Evolutionary conservation across 1,284 basidiomycete genomes (phyloP), one percentile per base, ranked within the genome.

Genomic region (Moniliella sp.): DNA sequence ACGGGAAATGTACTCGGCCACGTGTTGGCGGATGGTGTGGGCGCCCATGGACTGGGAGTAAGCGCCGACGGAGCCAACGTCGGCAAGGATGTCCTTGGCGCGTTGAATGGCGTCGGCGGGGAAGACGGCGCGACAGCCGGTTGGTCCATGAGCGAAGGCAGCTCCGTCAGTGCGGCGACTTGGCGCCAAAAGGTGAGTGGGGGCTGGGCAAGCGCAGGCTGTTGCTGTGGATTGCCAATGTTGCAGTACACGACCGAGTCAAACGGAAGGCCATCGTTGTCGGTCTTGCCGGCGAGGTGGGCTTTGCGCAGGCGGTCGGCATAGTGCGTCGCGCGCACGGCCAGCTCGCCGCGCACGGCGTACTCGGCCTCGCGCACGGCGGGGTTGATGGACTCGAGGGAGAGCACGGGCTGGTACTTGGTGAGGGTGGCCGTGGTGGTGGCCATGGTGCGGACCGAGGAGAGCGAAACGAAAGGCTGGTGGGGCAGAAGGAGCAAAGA

Each of bases 161-260:
- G 93, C 57, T 97, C 88, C 60, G 79, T 78, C 40, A 97, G 65
- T 2, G 84, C 78, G 28, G 80, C 78, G 34, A 86, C n/a, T n/a
- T n/a, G n/a, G n/a, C n/a, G n/a, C n/a, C n/a, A 63, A 82, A 97
- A 5, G n/a, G 88, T 93, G 41, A 97, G 72, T 1, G 86, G 82
- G 14, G 75, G 73, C 62, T 97, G 91, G 61, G 93, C 76, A 27
- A 97, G 69, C 1, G 80, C 82, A 4, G 53, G 55, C 56, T 76
- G 76, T 63, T 93, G 88, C 65, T 97, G 88, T 0, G 88, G 88
- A 61, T 97, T 97, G 5, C 88, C 88, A 38, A 97, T 97, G 65
- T 97, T 97, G 45, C 83, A 82, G 15, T 75, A 80, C 58, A 94
- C 83, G 61, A 97, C 70, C 48, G 74, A 74, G 56, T 75, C 70